Conservation (phyloP, 2,329 filamentous ascomycete genomes). For the Arthrocladium fulminans region DNA sequence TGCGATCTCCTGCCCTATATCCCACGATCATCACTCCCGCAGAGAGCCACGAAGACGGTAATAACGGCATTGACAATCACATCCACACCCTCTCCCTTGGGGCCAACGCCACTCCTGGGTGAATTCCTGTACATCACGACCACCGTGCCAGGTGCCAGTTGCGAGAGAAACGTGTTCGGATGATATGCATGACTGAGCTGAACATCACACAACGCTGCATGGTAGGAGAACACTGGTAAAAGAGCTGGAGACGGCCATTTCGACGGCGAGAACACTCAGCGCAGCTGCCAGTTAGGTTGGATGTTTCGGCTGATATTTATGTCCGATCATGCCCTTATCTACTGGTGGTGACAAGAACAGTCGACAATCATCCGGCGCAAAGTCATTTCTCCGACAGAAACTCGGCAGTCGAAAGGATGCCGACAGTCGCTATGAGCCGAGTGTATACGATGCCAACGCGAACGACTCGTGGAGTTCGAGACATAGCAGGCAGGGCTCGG, state of each 20-base stretch:
- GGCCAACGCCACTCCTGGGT: not conserved
- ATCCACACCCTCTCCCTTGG: not conserved
- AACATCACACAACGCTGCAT: not conserved
- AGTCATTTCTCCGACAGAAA: constrained; percentile 79
- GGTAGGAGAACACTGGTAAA: not conserved
- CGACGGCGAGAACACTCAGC: not conserved
- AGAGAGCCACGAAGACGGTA: not conserved
- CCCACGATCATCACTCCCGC: not conserved
- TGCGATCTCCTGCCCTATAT: not conserved
- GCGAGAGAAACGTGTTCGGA: not conserved
- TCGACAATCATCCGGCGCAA: constrained; percentile 70
- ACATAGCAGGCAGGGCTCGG: constrained; percentile 62
- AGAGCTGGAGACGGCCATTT: constrained; percentile 4
- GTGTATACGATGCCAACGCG: constrained; percentile 29
- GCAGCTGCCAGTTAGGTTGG: not conserved
- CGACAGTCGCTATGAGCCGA: constrained; percentile 49
- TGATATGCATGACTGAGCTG: not conserved
- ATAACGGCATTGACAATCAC: not conserved
- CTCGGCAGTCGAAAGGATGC: constrained; percentile 65
- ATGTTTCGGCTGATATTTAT: constrained; percentile 2
- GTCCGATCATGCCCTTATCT: constrained; percentile 40
- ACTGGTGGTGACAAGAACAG: constrained; percentile 65
- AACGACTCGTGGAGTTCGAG: constrained; percentile 62
- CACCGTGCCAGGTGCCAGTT: not conserved
- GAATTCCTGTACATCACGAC: not conserved